phyloP scores from a whole-genome alignment of 179 eudicot genomes.

The Corrigiola litoralis region DNA sequence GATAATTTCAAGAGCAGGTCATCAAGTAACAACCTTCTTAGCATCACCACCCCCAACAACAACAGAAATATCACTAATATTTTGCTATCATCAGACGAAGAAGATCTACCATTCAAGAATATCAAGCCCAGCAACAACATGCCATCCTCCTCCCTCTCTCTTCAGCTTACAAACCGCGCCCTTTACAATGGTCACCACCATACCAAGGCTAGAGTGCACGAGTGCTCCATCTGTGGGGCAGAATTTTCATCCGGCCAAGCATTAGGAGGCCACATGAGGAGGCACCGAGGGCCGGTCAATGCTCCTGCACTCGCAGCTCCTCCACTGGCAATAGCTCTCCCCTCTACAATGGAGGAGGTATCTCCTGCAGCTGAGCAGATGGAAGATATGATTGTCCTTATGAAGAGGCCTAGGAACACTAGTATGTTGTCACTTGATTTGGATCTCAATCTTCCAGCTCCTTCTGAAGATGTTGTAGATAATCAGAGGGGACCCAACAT shows the following conservation, averaged over 20 bases:
- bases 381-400: conserved; percentile 11
- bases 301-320: background rate
- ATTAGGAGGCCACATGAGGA: conserved; percentile 92
- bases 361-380: conserved; percentile 5
- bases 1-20: conserved; percentile 15
- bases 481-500: conserved; percentile 14
- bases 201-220: conserved; percentile 52
- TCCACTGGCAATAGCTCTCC: background rate
- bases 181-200: conserved; percentile 8
- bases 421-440: conserved; percentile 42
- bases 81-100: conserved; percentile 37
- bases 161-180: conserved; percentile 38
- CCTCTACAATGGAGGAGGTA: background rate
- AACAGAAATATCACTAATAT: background rate
- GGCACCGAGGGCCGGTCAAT: conserved; percentile 43
- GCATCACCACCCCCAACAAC: background rate
- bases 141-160: conserved; percentile 30
- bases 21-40: background rate
- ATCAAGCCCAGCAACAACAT: conserved; percentile 5
- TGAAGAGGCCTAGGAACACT: conserved; percentile 17
- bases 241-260: conserved; percentile 93
- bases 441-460: conserved; percentile 77
- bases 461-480: conserved; percentile 20
- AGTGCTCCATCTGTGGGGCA: conserved; percentile 77
- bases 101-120: conserved; percentile 29